phyloP scores from a whole-genome alignment of 2,329 filamentous ascomycete species.

The Chrysoporthe austroafricana region DNA sequence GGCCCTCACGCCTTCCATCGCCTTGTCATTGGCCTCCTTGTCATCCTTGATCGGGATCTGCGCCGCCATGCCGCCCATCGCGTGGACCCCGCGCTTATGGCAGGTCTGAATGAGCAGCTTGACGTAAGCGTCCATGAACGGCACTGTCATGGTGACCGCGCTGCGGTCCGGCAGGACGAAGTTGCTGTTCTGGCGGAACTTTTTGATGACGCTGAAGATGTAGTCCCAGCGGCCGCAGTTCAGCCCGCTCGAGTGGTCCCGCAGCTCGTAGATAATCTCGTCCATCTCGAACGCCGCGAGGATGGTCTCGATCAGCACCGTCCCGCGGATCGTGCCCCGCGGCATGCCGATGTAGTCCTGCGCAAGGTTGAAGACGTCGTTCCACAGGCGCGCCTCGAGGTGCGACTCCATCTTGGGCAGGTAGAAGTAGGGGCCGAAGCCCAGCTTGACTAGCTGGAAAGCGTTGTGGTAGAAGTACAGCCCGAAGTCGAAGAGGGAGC shows the following conservation, averaged over 20 bases:
- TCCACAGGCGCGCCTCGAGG: slow-evolving; percentile 96
- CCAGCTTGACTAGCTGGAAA: slow-evolving; percentile 80
- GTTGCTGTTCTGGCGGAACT: slow-evolving; percentile 92
- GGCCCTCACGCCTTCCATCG: slow-evolving; percentile 89
- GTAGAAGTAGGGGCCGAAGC: slow-evolving; percentile 95
- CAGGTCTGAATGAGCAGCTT: slow-evolving; percentile 98
- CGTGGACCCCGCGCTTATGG: slow-evolving; percentile 95
- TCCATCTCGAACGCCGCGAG: slow-evolving; percentile 99
- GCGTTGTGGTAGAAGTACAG: slow-evolving; percentile 99
- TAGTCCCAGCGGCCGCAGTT: slow-evolving; percentile 99
- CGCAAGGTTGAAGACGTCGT: slow-evolving; percentile 93
- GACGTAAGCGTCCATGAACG: slow-evolving; percentile 96
- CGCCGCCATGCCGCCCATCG: slow-evolving; percentile 98
- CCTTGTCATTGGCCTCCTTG: slow-evolving; percentile 84
- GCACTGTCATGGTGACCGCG: slow-evolving; percentile 93
- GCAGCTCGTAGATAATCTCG: slow-evolving; percentile 99
- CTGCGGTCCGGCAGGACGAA: slow-evolving; percentile 93
- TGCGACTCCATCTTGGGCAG: slow-evolving; percentile 98
- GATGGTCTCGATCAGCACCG: slow-evolving; percentile 97
- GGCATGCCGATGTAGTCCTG: slow-evolving; percentile 92
- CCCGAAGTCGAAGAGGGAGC: slow-evolving; percentile 93
- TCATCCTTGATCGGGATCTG: slow-evolving; percentile 99
- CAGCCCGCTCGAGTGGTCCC: slow-evolving; percentile 92
- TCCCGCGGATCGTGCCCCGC: slow-evolving; percentile 90
- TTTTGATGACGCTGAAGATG: slow-evolving; percentile 99